These are phyloP conservation scores for Penicillium sp. DNA, from an alignment of 2,329 filamentous ascomycete species.

Conservation along the genomic window DNA sequence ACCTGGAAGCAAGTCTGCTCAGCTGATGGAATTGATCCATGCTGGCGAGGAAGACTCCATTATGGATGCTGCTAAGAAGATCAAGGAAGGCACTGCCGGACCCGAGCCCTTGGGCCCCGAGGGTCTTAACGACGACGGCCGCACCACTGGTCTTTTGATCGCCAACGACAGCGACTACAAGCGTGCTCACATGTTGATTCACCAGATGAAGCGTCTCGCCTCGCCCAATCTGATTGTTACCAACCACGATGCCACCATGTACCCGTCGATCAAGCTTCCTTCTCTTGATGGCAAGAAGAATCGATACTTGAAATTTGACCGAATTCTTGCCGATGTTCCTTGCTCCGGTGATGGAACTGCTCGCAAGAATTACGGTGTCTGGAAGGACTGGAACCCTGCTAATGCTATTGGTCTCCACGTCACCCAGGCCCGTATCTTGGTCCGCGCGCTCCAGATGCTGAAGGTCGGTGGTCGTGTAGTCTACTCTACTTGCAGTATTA, in stretches of 20 bases:
- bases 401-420: slow-evolving; percentile 83
- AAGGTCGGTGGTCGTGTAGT: slow-evolving; percentile 93
- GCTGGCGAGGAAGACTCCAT: slow-evolving; percentile 86
- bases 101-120: slow-evolving; percentile 46
- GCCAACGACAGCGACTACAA: slow-evolving; percentile 98
- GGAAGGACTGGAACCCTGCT: slow-evolving; percentile 90
- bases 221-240: slow-evolving; percentile 96
- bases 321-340: slow-evolving; percentile 92
- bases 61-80: slow-evolving; percentile 64
- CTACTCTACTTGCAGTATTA: slow-evolving; percentile 98
- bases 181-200: slow-evolving; percentile 92
- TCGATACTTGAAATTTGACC: slow-evolving; percentile 91
- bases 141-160: slow-evolving; percentile 86
- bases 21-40: slow-evolving; percentile 92
- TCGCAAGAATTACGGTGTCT: slow-evolving; percentile 89
- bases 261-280: slow-evolving; percentile 85
- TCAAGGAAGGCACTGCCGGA: slow-evolving; percentile 61
- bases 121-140: slow-evolving; percentile 70
- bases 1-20: slow-evolving; percentile 93
- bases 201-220: slow-evolving; percentile 94
- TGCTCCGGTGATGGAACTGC: slow-evolving; percentile 94
- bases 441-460: slow-evolving; percentile 90
- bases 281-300: slow-evolving; percentile 57
- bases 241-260: slow-evolving; percentile 95
- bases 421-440: slow-evolving; percentile 85